Percentiles rank a stretch among this genome's conserved stretches.
Evolutionary conservation across 495 filamentous ascomycete genomes (phyloP).

Genomic region (Hapsidospora chrysogenum): DNA sequence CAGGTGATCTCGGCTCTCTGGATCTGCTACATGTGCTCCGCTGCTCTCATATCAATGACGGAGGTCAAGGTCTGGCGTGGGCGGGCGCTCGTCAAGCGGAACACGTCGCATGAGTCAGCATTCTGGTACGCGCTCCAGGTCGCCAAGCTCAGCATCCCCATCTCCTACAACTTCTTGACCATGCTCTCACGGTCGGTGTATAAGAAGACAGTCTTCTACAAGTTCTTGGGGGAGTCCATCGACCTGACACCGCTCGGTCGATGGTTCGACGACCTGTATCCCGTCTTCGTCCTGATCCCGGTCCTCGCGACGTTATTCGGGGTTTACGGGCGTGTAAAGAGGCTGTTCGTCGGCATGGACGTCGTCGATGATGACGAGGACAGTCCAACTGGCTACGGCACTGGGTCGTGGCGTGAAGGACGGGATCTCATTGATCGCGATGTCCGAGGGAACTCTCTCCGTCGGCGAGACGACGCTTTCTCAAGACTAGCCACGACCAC

Average conservation of each 20-base stretch:
- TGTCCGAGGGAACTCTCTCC: conserved; percentile 39
- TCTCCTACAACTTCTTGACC: conserved; percentile 91
- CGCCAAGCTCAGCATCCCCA: conserved; percentile 74
- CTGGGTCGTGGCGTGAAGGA: conserved; percentile 85
- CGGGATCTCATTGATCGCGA: conserved; percentile 88
- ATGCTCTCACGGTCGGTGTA: conserved; percentile 57
- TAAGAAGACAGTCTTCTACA: conserved; percentile 61
- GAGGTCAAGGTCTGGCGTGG: conserved; percentile 93
- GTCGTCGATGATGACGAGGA: conserved; percentile 64
- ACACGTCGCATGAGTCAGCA: conserved; percentile 79
- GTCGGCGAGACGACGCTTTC: conserved; percentile 15
- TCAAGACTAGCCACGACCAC: conserved; percentile 10
- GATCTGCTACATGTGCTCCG: conserved; percentile 82
- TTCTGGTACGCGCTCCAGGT: conserved; percentile 91
- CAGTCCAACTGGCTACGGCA: conserved; percentile 46
- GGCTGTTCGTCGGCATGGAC: conserved; percentile 53
- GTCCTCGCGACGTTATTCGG: conserved; percentile 72
- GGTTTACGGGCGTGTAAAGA: conserved; percentile 67
- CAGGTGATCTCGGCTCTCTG: conserved; percentile 72
- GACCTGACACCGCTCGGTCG: conserved; percentile 68
- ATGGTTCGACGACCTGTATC: conserved; percentile 79
- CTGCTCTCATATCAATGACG: conserved; percentile 67
- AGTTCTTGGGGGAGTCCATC: conserved; percentile 71
- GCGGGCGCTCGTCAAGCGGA: conserved; percentile 72
- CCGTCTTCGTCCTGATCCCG: conserved; percentile 68